Base-by-base conservation (phyloP, 768 basidiomycete genomes). In the Grammothele lineata region DNA sequence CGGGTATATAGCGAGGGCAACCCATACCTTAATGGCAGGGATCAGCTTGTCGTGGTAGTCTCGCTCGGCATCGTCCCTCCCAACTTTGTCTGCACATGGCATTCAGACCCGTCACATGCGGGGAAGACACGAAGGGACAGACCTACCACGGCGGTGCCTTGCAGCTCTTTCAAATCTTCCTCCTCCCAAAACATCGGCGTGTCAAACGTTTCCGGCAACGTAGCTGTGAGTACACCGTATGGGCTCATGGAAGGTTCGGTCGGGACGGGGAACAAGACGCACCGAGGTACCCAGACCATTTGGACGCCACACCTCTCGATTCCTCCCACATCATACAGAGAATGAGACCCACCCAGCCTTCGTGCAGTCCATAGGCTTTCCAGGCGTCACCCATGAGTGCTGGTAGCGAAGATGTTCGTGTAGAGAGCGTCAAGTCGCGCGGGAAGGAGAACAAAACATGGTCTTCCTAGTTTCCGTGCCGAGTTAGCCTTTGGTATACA, bases 281-380 rank as follows among this genome's bases (percentile, higher is more conserved):
- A 89, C 89, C 69, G 11, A 94, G 70, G 66, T 94, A 95, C 9
- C 71, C 71, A 5, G 62, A 58, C 92, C 92, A 90, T 44, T 68
- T 80, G 39, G 89, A 86, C 17, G 70, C 59, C 3, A 68, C 47
- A 1, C 82, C 81, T 53, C 74, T 74, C 3, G 82, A 77, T 44
- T 78, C 78, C 65, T 99, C 96, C 88, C 90, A 96, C 87, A 98
- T 91, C 83, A 99, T 86, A 53, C 85, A 89, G 32, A 98, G 71
- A 48, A 99, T 97, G 37, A 97, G 68, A 3, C 87, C 86, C 1
- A 77, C 71, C 96, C 96, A 99, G 7, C 92, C 84, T 46, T 76
- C 66, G 41, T 84, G 72, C 48, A 97, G 64, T 17, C 69, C 66
- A 46, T 70, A 63, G 19, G 62, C 64, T 53, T 69, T 78, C 93